Percentiles rank a stretch among this genome's conserved stretches.
Conservation (phyloP, 2,329 filamentous ascomycete species). For the Hypoxylon sp. region DNA sequence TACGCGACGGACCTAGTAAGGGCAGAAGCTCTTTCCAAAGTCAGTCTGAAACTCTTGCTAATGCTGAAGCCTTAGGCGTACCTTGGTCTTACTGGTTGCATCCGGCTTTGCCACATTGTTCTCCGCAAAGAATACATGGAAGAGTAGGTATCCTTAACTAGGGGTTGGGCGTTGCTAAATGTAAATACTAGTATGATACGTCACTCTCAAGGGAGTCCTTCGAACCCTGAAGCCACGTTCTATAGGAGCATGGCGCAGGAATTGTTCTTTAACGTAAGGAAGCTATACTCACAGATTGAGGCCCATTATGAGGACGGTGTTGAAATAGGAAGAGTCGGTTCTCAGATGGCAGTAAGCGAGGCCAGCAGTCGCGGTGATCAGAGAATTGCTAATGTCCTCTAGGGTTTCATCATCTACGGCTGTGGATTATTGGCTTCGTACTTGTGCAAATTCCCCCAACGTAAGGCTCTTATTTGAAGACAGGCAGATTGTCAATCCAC, state of each 20-base stretch:
- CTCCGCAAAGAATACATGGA: constrained; percentile 68
- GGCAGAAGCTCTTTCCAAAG: neutral
- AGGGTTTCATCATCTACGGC: constrained; percentile 69
- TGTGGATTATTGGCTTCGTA: constrained; percentile 68
- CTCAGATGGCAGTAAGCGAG: constrained; percentile 65
- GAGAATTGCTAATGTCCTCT: constrained; percentile 25
- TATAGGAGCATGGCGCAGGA: constrained; percentile 63
- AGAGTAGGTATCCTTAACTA: constrained; percentile 58
- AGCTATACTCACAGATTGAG: constrained; percentile 66
- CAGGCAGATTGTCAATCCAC: neutral
- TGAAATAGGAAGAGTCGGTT: constrained; percentile 65
- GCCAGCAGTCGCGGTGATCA: neutral
- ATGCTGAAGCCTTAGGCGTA: constrained; percentile 62
- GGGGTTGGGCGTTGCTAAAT: constrained; percentile 3
- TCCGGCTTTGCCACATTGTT: constrained; percentile 70
- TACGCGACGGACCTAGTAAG: constrained; percentile 66
- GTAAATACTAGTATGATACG: constrained; percentile 60
- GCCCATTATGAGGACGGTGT: constrained; percentile 65
- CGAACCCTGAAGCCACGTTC: constrained; percentile 54
- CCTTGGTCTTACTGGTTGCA: constrained; percentile 68
- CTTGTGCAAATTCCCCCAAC: constrained; percentile 65
- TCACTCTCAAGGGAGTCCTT: constrained; percentile 58
- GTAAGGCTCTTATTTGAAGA: constrained; percentile 55
- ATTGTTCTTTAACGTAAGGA: constrained; percentile 65
- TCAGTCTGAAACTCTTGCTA: constrained; percentile 12